These are phyloP conservation scores for Rehmannia glutinosa DNA, from an alignment of 257 asterid species.

Conservation along the genomic window DNA sequence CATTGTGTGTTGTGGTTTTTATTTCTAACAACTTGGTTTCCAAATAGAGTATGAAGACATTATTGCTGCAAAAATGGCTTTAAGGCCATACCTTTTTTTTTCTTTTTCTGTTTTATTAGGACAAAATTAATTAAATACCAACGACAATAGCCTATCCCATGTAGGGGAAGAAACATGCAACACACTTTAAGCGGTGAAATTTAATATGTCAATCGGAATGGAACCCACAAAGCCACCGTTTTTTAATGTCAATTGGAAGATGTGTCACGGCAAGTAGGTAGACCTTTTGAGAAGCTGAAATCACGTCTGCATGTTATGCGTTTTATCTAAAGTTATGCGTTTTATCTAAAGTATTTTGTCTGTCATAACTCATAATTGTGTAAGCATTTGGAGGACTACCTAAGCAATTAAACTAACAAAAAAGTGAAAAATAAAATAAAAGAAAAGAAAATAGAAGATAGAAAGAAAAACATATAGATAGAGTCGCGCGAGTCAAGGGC, in stretches of 20 bases:
- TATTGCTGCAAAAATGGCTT: background rate
- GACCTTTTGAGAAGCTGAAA: background rate
- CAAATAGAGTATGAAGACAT: constrained; percentile 5
- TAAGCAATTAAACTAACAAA: no score
- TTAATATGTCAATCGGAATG: background rate
- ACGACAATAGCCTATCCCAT: background rate
- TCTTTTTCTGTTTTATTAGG: background rate
- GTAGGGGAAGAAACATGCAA: no score
- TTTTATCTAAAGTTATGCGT: no score
- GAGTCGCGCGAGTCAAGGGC: no score
- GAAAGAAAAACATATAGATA: no score
- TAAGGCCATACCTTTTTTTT: background rate
- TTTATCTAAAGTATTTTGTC: no score
- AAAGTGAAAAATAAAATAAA: no score
- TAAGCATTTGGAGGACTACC: background rate
- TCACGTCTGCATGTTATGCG: background rate
- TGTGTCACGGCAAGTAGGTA: background rate
- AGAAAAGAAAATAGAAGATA: no score
- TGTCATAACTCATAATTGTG: background rate
- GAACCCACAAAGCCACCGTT: background rate
- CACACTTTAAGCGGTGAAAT: no score
- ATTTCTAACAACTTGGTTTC: constrained; percentile 12
- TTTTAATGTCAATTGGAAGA: background rate
- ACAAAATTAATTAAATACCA: no score
- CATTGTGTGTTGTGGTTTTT: background rate